A percentile compares a stretch with the other conserved stretches of the same genome.
phyloP scores from a whole-genome alignment of 108 stramenopile species.

The Parmales sp. region DNA sequence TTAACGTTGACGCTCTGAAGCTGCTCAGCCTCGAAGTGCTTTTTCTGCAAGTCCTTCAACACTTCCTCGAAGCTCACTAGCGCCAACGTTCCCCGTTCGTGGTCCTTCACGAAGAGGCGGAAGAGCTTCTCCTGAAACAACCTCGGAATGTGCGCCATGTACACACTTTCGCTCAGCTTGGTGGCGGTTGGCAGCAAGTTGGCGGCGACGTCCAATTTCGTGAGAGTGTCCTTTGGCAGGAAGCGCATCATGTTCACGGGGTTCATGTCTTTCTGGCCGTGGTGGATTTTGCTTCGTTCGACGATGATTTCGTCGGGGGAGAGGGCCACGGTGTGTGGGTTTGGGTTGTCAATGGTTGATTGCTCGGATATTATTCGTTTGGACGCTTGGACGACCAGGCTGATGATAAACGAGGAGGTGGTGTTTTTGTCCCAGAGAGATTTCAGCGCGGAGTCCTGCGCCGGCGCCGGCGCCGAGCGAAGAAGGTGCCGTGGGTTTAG shows the following conservation, averaged over 20 bases:
- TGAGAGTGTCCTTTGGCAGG: conserved; percentile 32
- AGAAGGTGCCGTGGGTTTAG: conserved; percentile 9
- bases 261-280: conserved; percentile 51
- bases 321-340: conserved; percentile 8
- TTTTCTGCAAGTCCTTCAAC: too few relatives aligned
- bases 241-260: conserved; percentile 62
- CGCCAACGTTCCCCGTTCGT: too few relatives aligned
- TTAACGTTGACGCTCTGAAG: too few relatives aligned
- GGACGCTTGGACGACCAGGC: too few relatives aligned
- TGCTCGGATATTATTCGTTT: too few relatives aligned
- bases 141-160: background rate
- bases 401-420: too few relatives aligned
- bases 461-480: conserved; percentile 17
- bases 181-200: background rate
- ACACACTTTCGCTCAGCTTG: background rate
- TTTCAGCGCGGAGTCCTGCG: too few relatives aligned
- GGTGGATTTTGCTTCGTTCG: conserved; percentile 46
- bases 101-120: too few relatives aligned
- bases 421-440: too few relatives aligned
- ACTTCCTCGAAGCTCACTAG: too few relatives aligned
- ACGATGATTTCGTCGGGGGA: conserved; percentile 50
- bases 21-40: too few relatives aligned
- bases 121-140: background rate
- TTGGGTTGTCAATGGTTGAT: too few relatives aligned
- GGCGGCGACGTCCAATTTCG: background rate